Evolutionary conservation across 2,329 filamentous ascomycete species (phyloP).

Genomic region (Beauveria scarabaeidicola): DNA sequence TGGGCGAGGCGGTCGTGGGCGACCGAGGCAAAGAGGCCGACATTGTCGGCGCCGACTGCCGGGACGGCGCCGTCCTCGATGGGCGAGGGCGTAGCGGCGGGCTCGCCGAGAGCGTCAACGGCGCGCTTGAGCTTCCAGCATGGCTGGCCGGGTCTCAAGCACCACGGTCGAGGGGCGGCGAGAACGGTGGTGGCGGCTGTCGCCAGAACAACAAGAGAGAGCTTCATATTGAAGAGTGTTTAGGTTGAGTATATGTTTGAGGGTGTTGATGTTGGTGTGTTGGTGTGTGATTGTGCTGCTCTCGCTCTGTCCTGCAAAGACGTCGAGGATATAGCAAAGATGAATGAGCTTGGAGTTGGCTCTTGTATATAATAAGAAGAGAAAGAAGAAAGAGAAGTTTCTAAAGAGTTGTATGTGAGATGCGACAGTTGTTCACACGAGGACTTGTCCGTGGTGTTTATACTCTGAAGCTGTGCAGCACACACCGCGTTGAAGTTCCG

Average conservation of each 20-base stretch:
- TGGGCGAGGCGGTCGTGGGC: constrained; percentile 31
- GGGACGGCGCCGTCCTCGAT: constrained; percentile 18
- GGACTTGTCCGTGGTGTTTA: not conserved
- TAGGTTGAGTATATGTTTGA: not conserved
- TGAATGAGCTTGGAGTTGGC: too few species aligned
- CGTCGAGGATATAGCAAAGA: not conserved
- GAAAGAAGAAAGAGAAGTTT: not conserved
- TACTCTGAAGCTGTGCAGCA: not conserved
- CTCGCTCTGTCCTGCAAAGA: not conserved
- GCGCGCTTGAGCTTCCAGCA: constrained; percentile 27
- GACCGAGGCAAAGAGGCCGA: constrained; percentile 30
- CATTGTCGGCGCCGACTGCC: constrained; percentile 25
- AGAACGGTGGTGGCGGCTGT: not conserved
- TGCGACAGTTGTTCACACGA: not conserved
- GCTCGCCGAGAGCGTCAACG: constrained; percentile 24
- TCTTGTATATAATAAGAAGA: not conserved
- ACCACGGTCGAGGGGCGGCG: not conserved
- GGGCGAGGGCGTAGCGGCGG: constrained; percentile 9
- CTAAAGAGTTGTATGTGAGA: not conserved
- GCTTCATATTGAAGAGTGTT: not conserved
- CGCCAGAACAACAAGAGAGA: not conserved
- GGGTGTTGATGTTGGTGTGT: not conserved
- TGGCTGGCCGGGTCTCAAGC: not conserved
- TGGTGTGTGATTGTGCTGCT: not conserved
- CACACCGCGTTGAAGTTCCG: not conserved